Conservation (phyloP, 2,329 filamentous ascomycete genomes). For the Beauveria brongniartii region DNA sequence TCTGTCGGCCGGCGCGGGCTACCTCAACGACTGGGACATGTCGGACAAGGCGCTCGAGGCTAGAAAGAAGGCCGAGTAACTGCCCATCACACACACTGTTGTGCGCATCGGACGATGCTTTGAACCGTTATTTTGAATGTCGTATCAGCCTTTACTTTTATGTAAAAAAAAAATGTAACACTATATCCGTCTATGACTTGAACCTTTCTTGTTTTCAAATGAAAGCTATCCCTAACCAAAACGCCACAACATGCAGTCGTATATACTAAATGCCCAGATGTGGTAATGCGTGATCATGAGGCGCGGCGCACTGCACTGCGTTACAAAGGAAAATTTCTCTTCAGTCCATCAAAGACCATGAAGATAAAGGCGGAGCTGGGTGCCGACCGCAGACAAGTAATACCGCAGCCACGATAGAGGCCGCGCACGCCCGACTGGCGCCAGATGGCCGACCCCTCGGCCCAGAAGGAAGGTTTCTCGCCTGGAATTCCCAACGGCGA, state of each 20-base stretch:
- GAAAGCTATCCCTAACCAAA: neutral
- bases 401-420: conserved; percentile 88
- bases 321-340: conserved; percentile 53
- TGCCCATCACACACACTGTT: neutral
- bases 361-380: conserved; percentile 99
- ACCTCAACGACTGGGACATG: conserved; percentile 62
- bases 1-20: conserved; percentile 60
- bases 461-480: conserved; percentile 58
- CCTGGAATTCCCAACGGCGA: conserved; percentile 54
- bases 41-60: conserved; percentile 9
- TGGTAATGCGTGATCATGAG: neutral
- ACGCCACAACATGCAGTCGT: conserved; percentile 6
- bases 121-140: neutral
- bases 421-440: conserved; percentile 71
- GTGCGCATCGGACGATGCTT: neutral
- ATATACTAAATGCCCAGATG: conserved; percentile 1
- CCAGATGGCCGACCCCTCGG: conserved; percentile 70
- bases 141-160: neutral
- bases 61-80: neutral
- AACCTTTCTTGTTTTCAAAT: neutral
- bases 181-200: neutral
- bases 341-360: conserved; percentile 84
- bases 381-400: conserved; percentile 79
- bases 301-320: neutral
- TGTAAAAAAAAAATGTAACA: conserved; percentile 2